Evolutionary conservation across 1,139 yeast genomes (phyloP), one percentile per base, ranked within the genome.

Genomic region (Tardiomyces digboiensis): DNA sequence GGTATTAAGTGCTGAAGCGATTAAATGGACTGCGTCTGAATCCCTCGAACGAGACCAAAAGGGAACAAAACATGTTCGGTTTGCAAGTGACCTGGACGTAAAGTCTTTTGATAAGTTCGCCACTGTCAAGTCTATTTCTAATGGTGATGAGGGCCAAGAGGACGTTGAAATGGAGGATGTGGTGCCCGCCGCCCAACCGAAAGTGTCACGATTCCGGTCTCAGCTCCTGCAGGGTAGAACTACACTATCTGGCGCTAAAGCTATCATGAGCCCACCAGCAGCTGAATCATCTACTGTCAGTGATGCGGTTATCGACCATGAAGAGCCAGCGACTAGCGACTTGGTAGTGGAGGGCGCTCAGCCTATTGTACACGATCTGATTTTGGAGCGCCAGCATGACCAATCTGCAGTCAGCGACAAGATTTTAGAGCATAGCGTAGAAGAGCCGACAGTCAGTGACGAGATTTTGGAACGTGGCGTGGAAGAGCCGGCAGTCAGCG

Each of bases 61-160:
- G n/a, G 26, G n/a, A 14, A 43, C 48, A 51, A 53, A 60, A 45
- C 44, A 47, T 38, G 64, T 63, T 20, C 42, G 60, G 42, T 61
- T 65, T 49, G 48, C 67, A 29, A 54, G 63, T 39, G 46, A 58
- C 39, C 53, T 65, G 7, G 60, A 61, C n/a, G 60, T 66, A 5
- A 13, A 55, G 38, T 49, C 60, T 40, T 60, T 56, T 40, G 53
- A 59, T 16, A 52, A 60, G 2, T 54, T 65, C 1, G 51, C 59
- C 14, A 44, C 64, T 29, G 62, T 60, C n/a, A 54, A 61, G 29
- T 64, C 64, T 39, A 44, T 64, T 2, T 53, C 53, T 23, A 53
- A 48, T 21, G 29, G 23, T 3, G 43, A 41, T 3, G 45, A 48
- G 16, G 58, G 57, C 7, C 58, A 55, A 47, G 56, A 53, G 16